Conservation (phyloP, 345 rosid species). For the Viola odorata region DNA sequence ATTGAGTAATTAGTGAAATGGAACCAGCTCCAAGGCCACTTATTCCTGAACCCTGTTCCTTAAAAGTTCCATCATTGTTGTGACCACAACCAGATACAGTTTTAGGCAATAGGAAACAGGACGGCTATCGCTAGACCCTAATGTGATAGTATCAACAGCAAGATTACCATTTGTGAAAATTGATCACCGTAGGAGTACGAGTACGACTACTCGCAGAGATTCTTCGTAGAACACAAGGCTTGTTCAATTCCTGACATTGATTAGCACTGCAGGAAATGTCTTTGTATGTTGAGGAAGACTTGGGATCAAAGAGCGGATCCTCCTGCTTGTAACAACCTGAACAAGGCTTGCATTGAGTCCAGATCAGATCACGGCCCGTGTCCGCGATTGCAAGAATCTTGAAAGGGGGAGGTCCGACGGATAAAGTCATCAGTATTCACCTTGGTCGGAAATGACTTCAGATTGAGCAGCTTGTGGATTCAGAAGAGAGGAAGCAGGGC, state of each 20-base stretch:
- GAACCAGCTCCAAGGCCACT: slow-evolving; percentile 57
- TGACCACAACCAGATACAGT: slow-evolving; percentile 50
- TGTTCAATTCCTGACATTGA: background rate
- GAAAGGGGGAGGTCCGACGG: slow-evolving; percentile 18
- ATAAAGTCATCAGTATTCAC: slow-evolving; percentile 18
- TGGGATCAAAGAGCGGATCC: slow-evolving; percentile 15
- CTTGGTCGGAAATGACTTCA: background rate
- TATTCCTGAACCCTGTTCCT: slow-evolving; percentile 39
- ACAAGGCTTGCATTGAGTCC: slow-evolving; percentile 27
- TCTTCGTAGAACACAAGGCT: background rate
- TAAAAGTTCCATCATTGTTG: slow-evolving; percentile 38
- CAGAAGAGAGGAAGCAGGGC: background rate
- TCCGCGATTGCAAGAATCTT: slow-evolving; percentile 13
- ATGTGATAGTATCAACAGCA: slow-evolving; percentile 15
- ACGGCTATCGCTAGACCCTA: slow-evolving; percentile 35
- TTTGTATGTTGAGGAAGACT: slow-evolving; percentile 30
- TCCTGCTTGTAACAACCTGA: slow-evolving; percentile 5
- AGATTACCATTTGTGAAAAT: slow-evolving; percentile 9
- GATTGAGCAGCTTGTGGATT: background rate
- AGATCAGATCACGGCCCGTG: slow-evolving; percentile 23
- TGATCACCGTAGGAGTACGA: slow-evolving; percentile 9
- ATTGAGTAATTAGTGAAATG: slow-evolving; percentile 43
- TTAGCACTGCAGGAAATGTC: slow-evolving; percentile 1
- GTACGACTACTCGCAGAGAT: slow-evolving; percentile 3
- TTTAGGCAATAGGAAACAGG: slow-evolving; percentile 27